Base-by-base conservation (phyloP, 768 basidiomycete species). In the Chalciporus sphaerocephalus region DNA sequence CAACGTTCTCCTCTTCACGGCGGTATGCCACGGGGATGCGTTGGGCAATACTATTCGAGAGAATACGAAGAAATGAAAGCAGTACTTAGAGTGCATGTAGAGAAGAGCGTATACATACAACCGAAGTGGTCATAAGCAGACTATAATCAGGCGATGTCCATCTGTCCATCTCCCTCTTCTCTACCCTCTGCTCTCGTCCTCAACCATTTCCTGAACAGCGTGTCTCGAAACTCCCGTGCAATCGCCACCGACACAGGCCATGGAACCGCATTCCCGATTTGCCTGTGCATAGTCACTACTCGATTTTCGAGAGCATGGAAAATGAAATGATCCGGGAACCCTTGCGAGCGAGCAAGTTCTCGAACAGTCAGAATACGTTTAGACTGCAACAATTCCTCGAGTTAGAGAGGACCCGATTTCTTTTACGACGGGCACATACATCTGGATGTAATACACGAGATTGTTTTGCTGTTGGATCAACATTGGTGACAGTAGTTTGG, bases 241-340 rank as follows among this genome's bases (percentile, higher is more conserved):
- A 91, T 65, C 0, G 87, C 88, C 17, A 64, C 61, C 13, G 74
- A 74, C 5, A 91, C 68, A 2, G 71, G 83, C 69, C 81, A 76
- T 1, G 88, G 81, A 3, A 90, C 85, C 0, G 87, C 85, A 56
- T 90, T 90, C 12, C 87, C 87, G 49, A 91, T 87, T 46, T 87
- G 85, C 22, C 85, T 72, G 54, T 87, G 85, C 72, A 89, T 84
- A 2, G 80, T 86, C 23, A 78, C 70, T 12, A 88, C 73, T 34
- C 74, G 78, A 32, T 78, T 56, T 12, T 72, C 65, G 6, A 71
- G 51, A 0, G 84, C 68, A 44, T 74, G 56, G 50, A 92, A 90
- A 0, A 75, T 64, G 47, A 87, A 89, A 55, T 73, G 66, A 51
- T 92, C 89, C 0, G 87, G 84, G 59, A 92, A 87, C 0, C 89